These are phyloP conservation scores for Kodamaea kaohsiungensis DNA, from an alignment of 805 yeast species.

Conservation along the genomic window DNA sequence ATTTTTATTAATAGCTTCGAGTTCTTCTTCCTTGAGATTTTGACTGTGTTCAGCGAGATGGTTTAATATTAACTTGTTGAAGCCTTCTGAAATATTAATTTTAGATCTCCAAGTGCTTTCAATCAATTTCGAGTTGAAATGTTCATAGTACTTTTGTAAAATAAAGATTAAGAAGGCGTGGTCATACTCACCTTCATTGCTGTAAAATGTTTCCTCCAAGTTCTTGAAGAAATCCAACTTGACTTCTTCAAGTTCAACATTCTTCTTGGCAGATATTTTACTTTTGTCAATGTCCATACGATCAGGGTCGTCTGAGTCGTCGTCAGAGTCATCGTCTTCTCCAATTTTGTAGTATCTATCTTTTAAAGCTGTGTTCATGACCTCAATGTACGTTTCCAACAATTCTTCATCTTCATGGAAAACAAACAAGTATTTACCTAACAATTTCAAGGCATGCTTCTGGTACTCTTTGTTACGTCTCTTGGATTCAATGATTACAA, in stretches of 20 bases:
- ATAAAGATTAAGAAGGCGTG: constrained; percentile 24
- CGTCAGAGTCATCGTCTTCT: constrained; percentile 30
- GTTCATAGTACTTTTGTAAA: constrained; percentile 20
- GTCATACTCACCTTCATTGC: constrained; percentile 3
- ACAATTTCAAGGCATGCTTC: constrained; percentile 49
- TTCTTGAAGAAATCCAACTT: constrained; percentile 38
- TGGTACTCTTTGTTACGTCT: constrained; percentile 69
- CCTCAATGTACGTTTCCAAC: constrained; percentile 37
- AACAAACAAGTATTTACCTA: constrained; percentile 50
- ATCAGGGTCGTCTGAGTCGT: constrained; percentile 10
- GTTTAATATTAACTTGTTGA: constrained; percentile 19
- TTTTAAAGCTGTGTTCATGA: constrained; percentile 33
- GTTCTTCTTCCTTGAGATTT: not conserved
- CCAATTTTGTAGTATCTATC: constrained; percentile 39
- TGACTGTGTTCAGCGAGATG: not conserved
- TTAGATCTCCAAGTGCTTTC: constrained; percentile 65
- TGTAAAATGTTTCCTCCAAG: constrained; percentile 34
- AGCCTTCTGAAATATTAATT: constrained; percentile 44
- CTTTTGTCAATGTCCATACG: constrained; percentile 22
- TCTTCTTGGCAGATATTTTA: constrained; percentile 39
- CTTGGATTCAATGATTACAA: constrained; percentile 59
- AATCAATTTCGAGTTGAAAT: constrained; percentile 28
- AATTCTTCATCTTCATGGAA: constrained; percentile 36
- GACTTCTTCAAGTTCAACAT: constrained; percentile 51
- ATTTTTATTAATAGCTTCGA: not conserved